Evolutionary conservation across 495 filamentous ascomycete genomes (phyloP), one percentile per base, ranked within the genome.

Genomic region (Xylaria acuta): DNA sequence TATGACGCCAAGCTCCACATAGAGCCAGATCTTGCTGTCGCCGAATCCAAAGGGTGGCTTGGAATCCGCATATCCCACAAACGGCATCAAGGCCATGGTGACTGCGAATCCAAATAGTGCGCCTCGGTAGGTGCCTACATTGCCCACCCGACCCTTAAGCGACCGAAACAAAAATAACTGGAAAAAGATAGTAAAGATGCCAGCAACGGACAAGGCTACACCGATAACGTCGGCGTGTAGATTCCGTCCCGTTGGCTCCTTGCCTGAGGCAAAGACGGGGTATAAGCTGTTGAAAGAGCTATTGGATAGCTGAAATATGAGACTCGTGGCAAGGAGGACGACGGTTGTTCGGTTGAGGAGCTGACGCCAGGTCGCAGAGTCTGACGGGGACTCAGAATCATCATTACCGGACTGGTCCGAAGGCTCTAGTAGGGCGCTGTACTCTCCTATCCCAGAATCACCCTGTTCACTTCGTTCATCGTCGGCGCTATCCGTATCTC

Each of bases 211-310:
- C 51, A 98, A 85, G 0, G 92, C 92, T 2, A 98, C 83, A 0
- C 96, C 96, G 49, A 99, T 97, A 53, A 92, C 92, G 49, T 89
- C 86, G 0, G 97, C 92, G 0, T 87, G 89, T 0, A 98, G 86
- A 0, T 86, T 82, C 49, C 97, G 90, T 25, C 96, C 96, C 0
- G 88, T 89, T 0, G 96, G 96, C 0, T 89, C 87, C 5, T 84
- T 77, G 1, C 91, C 89, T 66, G 93, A 90, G 9, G 89, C 92
- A 75, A 98, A 99, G 59, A 98, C 95, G 0, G 96, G 94, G 75
- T 97, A 98, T 1, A 98, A 84, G 27, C 93, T 93, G 77, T 94
- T 96, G 86, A 94, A 97, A 14, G 93, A 90, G 71, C 97, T 91
- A 79, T 97, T 97, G 65, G 90, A 89, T 34, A 98, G 86, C 66